Evolutionary conservation across 2,329 filamentous ascomycete genomes (phyloP).

Genomic region (Akanthomyces lecanii): DNA sequence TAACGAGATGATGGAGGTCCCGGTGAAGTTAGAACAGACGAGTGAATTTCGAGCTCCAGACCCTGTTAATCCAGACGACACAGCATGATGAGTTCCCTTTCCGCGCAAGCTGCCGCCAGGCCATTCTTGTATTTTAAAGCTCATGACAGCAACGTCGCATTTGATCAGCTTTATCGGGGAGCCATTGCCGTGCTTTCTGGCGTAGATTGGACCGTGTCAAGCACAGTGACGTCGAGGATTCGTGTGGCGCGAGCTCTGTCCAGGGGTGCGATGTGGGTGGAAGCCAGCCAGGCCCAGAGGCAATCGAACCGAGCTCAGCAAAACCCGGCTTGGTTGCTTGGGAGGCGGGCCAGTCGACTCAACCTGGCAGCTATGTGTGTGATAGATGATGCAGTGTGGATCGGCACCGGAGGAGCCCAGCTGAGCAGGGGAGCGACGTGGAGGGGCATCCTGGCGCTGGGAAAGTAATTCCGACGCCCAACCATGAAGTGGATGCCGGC

Average conservation of each 20-base stretch:
- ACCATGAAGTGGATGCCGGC: not conserved
- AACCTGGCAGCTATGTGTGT: not conserved
- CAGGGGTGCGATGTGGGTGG: constrained; percentile 5
- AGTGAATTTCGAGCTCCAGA: not conserved
- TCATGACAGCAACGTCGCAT: not conserved
- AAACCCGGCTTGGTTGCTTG: not conserved
- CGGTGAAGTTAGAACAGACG: not conserved
- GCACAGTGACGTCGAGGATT: constrained; percentile 11
- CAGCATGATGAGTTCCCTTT: not conserved
- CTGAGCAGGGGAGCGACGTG: constrained; percentile 8
- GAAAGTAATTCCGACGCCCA: not conserved
- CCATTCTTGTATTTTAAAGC: not conserved
- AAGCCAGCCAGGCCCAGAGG: not conserved
- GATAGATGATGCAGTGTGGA: constrained; percentile 8
- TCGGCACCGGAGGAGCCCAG: constrained; percentile 7
- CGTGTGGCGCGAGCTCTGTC: constrained; percentile 2
- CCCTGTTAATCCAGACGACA: not conserved
- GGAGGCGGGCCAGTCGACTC: not conserved
- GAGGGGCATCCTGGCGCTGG: not conserved
- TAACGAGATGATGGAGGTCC: too few species aligned
- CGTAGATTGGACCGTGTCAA: not conserved
- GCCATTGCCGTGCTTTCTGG: not conserved
- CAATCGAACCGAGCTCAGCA: constrained; percentile 1
- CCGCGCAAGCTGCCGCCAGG: not conserved
- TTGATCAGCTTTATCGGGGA: not conserved